Conservation (phyloP, 345 rosid species). For the Tarenaya hassleriana region DNA sequence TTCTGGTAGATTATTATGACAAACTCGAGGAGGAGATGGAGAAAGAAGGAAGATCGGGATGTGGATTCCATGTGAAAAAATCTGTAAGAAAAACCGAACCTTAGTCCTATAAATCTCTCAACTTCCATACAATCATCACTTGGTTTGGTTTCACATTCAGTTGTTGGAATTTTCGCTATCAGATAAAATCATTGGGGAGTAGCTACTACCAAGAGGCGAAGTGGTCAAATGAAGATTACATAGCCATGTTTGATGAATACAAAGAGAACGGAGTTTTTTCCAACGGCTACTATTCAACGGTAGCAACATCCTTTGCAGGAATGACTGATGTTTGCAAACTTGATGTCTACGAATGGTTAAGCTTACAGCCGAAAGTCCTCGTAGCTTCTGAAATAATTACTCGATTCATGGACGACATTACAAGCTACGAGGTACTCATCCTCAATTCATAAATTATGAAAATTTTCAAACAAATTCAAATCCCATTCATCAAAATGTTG, state of each 20-base stretch:
- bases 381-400: constrained; percentile 5
- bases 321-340: constrained; percentile 18
- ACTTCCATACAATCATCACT: not conserved
- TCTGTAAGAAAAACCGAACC: constrained; percentile 16
- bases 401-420: constrained; percentile 19
- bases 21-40: constrained; percentile 18
- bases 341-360: constrained; percentile 21
- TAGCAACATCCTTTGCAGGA: constrained; percentile 3
- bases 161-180: not conserved
- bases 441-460: not conserved
- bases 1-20: constrained; percentile 6
- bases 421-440: constrained; percentile 16
- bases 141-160: not conserved
- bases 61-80: constrained; percentile 22
- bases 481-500: no score
- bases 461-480: no score
- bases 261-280: constrained; percentile 5
- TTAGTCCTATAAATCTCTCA: not conserved
- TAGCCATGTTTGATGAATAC: constrained; percentile 24
- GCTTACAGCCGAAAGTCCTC: constrained; percentile 19
- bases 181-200: constrained; percentile 9
- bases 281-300: not conserved
- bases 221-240: constrained; percentile 17
- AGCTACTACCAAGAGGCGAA: constrained; percentile 21
- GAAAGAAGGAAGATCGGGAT: constrained; percentile 16